Evolutionary conservation across 2,329 filamentous ascomycete species (phyloP).

Genomic region (Aspergillus spinulosporus): DNA sequence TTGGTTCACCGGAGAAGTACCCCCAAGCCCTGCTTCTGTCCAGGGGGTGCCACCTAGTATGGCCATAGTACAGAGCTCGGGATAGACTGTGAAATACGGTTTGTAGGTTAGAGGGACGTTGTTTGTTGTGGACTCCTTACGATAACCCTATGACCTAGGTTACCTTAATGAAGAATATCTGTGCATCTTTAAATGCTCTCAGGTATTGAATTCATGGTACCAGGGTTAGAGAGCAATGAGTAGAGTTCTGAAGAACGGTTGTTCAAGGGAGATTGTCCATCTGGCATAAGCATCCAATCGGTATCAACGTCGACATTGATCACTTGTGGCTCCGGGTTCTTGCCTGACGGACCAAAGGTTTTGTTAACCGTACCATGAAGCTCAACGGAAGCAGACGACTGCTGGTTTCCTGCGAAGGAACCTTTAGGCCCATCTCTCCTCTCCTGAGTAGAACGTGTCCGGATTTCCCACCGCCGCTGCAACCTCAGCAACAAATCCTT

Average conservation of each 20-base stretch:
- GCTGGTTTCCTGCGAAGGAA: background rate
- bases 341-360: background rate
- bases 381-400: background rate
- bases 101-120: background rate
- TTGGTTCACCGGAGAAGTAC: conserved; percentile 62
- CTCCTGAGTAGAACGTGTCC: background rate
- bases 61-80: background rate
- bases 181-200: background rate
- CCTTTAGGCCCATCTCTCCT: background rate
- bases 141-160: background rate
- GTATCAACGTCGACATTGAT: background rate
- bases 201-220: background rate
- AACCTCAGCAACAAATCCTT: conserved; percentile 38
- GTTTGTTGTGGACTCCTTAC: background rate
- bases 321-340: background rate
- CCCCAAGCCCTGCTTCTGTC: conserved; percentile 58
- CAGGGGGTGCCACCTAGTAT: background rate
- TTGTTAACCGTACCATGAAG: background rate
- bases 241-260: background rate
- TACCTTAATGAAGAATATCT: background rate
- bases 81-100: background rate
- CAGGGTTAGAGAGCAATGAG: conserved; percentile 1
- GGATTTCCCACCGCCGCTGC: conserved; percentile 36
- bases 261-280: background rate
- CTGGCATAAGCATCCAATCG: conserved; percentile 8